Base-by-base conservation (phyloP, 768 basidiomycete species). In the Stropharia rugosoannulata region DNA sequence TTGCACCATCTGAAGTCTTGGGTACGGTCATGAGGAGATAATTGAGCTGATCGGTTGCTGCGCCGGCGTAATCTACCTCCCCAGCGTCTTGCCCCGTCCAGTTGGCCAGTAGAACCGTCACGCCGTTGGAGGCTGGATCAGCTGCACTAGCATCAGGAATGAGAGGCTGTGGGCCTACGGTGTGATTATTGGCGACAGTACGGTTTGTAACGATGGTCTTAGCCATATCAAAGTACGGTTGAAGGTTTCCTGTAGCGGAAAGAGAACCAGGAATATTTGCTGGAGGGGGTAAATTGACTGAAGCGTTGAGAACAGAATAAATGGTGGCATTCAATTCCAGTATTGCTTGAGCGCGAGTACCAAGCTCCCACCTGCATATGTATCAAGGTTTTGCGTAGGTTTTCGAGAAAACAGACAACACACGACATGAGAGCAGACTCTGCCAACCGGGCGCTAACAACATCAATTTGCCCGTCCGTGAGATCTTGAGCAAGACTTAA, bases 51-150 rank as follows among this genome's bases (percentile, higher is more conserved):
- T 83, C 80, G 50, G 58, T 68, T 19, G 88, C 89, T 27, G 89
- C 90, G 2, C 73, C 75, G 0, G 80, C 80, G 66, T 86, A 93
- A 60, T 86, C 74, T 9, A 80, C 29, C 51, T 55, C 49, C 13
- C 65, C 70, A 18, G 71, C 73, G 27, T 79, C 79, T 35, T 64
- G 63, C 0, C 60, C 64, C 0, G 80, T 82, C 79, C 76, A 80
- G 56, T 80, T 80, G 0, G 80, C 78, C 6, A 82, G 66, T 37
- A 92, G 74, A 19, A 91, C 83, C 0, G 86, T 79, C 32, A 88
- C 78, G 1, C 90, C 91, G 15, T 89, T 78, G 44, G 84, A 86
- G 0, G 92, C 83, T 0, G 93, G 93, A 64, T 96, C 94, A 0
- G 85, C 89, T 12, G 87, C 85, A 40, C 79, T 75, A 25, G 85